Base-by-base conservation (phyloP, 345 rosid genomes). In the Ailanthus altissimus region DNA sequence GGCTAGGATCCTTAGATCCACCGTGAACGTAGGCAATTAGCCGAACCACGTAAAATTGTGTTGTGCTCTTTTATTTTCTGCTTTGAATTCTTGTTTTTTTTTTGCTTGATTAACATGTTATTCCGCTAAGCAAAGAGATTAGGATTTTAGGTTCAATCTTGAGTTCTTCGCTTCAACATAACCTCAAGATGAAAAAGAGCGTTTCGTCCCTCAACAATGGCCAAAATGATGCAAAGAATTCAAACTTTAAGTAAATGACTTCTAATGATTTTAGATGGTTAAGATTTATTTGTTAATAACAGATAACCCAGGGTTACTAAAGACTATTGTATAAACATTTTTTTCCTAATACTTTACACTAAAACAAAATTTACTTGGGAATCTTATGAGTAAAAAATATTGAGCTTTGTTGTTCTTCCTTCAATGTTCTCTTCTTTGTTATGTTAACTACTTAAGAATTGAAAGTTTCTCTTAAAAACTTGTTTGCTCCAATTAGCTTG, bases 341-440 rank as follows among this genome's bases (percentile, higher is more conserved):
- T n/a, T 26, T 14, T 68, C 32, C 10, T 0, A 16, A 2, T 25
- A 26, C 14, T 68, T 68, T 49, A 68, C 47, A n/a, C 13, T 14
- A 3, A 68, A 0, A 68, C 25, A 13, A 1, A 53, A 25, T 2
- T 3, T 18, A 63, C 14, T 61, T 15, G 26, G 42, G 38, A 61
- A 61, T 12, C 42, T 28, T 36, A n/a, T n/a, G n/a, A 28, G 66
- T 16, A 18, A 61, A 28, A 20, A 32, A 61, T n/a, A 32, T 32
- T 15, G 42, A 61, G 1, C 40, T 28, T 25, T 58, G 8, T n/a
- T 23, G 28, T 23, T 66, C 43, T 23, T 1, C 14, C 28, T 12
- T 12, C 51, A 66, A 12, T 11, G 16, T 66, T 66, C 36, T 63
- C 67, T 63, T 63, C 45, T 58, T 58, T 63, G 45, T 13, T 63